Evolutionary conservation across 2,329 filamentous ascomycete genomes (phyloP), one percentile per base, ranked within the genome.

Genomic region (Zymoseptoria tritici): DNA sequence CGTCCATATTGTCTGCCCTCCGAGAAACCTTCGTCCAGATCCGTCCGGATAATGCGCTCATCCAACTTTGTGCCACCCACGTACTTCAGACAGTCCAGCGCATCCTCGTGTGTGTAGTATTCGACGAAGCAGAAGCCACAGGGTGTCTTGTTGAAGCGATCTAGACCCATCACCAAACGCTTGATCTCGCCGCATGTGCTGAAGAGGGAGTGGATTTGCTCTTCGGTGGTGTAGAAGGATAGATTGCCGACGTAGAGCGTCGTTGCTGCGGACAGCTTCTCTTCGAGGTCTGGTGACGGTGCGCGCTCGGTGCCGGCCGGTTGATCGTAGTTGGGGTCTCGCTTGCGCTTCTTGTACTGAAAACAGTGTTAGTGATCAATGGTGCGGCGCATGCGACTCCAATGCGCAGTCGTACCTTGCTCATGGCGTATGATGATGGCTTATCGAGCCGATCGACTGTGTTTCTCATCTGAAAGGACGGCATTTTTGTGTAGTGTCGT

Each of bases 51-150:
- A 72, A 99, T 88, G 68, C 94, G 87, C 81, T 99, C 94, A 75
- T 99, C 94, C 52, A 99, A 84, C 80, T 99, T 99, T 42, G 94
- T 99, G 60, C 94, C 94, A 58, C 94, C 94, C 70, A 99, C 88
- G 74, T 97, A 99, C 78, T 97, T 99, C 86, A 99, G 87, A 77
- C 93, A 97, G 75, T 99, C 94, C 55, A 99, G 83, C 8, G 94
- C 94, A 75, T 99, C 94, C 73, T 96, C 88, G 75, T 97, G 94
- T 29, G 88, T 97, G 80, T 97, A 97, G 79, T 99, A 99, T 78
- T 99, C 94, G 71, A 99, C 94, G 73, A 99, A 99, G 81, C 94
- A 99, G 81, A 99, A 99, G 49, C 94, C 94, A 76, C 94, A 99
- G 1, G 94, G 94, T 0, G 94, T 99, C 80, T 99, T 99, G 76